These are phyloP conservation scores for Yamadazyma conglobata DNA, from an alignment of 1,139 yeast genomes.

Conservation along the genomic window DNA sequence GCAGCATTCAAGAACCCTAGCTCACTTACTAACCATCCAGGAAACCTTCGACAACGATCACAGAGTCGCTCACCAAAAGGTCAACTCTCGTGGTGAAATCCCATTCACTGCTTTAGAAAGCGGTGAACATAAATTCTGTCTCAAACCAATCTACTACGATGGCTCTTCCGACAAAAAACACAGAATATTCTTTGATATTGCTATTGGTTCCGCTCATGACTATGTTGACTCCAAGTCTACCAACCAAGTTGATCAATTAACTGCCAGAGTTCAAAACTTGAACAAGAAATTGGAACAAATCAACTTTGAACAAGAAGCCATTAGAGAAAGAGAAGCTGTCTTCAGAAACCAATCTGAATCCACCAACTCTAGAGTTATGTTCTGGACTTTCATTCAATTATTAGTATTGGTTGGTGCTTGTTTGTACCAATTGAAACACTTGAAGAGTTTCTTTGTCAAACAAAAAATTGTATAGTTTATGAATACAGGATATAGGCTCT, in stretches of 20 bases:
- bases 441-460: slow-evolving; percentile 50
- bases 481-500: no score
- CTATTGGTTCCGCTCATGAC: slow-evolving; percentile 46
- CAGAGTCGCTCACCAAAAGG: slow-evolving; percentile 39
- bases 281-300: slow-evolving; percentile 42
- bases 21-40: slow-evolving; percentile 3
- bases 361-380: slow-evolving; percentile 45
- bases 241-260: slow-evolving; percentile 41
- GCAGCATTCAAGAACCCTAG: no score
- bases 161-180: slow-evolving; percentile 31
- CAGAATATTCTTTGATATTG: slow-evolving; percentile 45
- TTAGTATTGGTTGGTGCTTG: slow-evolving; percentile 47
- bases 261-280: slow-evolving; percentile 35
- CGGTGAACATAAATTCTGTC: slow-evolving; percentile 50
- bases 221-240: slow-evolving; percentile 48
- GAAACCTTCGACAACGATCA: slow-evolving; percentile 50
- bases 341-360: slow-evolving; percentile 48
- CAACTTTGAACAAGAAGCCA: slow-evolving; percentile 45
- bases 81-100: slow-evolving; percentile 39
- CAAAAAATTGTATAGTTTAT: slow-evolving; percentile 46
- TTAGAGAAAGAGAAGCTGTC: slow-evolving; percentile 46
- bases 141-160: slow-evolving; percentile 41
- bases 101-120: slow-evolving; percentile 41
- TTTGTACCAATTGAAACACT: slow-evolving; percentile 47
- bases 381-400: slow-evolving; percentile 46